These are phyloP conservation scores for Mortierella polycephala DNA, from an alignment of 371 early-diverging fungal genomes.

Conservation along the genomic window DNA sequence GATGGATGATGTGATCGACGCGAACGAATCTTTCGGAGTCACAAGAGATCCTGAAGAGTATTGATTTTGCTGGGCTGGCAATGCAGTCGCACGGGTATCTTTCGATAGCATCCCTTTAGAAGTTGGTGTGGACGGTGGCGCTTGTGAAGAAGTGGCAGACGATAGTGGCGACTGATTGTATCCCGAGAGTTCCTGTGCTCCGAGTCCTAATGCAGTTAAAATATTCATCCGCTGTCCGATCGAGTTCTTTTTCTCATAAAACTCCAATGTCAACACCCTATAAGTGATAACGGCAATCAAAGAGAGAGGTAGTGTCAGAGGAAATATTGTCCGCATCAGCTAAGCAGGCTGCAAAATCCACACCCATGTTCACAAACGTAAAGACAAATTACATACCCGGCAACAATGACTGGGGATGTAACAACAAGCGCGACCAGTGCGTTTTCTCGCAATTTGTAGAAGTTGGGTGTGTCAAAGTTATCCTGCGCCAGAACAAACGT, in stretches of 20 bases:
- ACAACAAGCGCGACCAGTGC: slow-evolving; percentile 36
- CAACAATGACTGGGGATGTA: slow-evolving; percentile 19
- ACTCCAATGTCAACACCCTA: slow-evolving; percentile 36
- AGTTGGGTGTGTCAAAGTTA: slow-evolving; percentile 26
- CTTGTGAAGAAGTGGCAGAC: not conserved
- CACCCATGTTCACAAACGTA: not conserved
- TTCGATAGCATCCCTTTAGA: not conserved
- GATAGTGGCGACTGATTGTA: slow-evolving; percentile 7
- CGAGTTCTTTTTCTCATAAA: slow-evolving; percentile 38
- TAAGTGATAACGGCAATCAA: not conserved
- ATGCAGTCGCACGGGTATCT: too few relatives aligned
- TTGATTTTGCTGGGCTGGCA: not conserved
- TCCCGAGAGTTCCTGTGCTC: slow-evolving; percentile 40
- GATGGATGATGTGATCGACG: slow-evolving; percentile 23
- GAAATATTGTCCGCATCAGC: not conserved
- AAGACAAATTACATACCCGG: slow-evolving; percentile 10
- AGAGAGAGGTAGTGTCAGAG: not conserved
- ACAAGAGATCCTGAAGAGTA: slow-evolving; percentile 5
- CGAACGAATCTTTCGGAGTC: slow-evolving; percentile 11
- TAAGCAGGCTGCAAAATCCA: not conserved
- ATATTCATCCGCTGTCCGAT: slow-evolving; percentile 45
- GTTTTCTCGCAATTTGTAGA: slow-evolving; percentile 25
- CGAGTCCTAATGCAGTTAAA: slow-evolving; percentile 27
- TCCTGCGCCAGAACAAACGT: slow-evolving; percentile 19
- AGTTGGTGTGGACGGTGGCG: slow-evolving; percentile 1